Evolutionary conservation across 2,329 filamentous ascomycete species (phyloP).

Genomic region (Hymenoscyphus repandus): DNA sequence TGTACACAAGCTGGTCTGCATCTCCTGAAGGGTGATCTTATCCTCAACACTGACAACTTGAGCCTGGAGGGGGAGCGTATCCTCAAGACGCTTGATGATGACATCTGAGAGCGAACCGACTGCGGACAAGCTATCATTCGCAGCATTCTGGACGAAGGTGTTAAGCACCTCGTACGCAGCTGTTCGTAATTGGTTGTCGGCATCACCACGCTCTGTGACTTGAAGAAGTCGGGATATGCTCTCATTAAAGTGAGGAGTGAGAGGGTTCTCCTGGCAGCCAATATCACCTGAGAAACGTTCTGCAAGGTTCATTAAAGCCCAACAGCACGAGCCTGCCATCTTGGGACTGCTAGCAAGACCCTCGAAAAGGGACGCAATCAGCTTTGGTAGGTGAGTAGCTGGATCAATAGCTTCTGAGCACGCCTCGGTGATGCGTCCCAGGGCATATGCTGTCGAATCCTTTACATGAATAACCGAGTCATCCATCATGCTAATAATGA

Average conservation of each 20-base stretch:
- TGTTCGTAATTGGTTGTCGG: conserved; percentile 84
- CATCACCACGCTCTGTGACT: conserved; percentile 76
- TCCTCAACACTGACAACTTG: conserved; percentile 98
- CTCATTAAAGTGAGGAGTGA: conserved; percentile 89
- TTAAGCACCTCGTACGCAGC: conserved; percentile 97
- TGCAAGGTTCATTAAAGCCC: conserved; percentile 97
- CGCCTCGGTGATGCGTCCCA: conserved; percentile 92
- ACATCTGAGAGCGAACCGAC: conserved; percentile 82
- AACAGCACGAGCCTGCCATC: conserved; percentile 98
- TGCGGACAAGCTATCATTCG: conserved; percentile 74
- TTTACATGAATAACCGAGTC: conserved; percentile 85
- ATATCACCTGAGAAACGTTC: conserved; percentile 89
- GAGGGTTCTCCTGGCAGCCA: conserved; percentile 69
- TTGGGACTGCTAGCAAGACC: conserved; percentile 87
- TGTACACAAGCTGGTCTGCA: conserved; percentile 91
- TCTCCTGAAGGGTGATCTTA: conserved; percentile 90
- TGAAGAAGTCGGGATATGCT: conserved; percentile 81
- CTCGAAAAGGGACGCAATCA: conserved; percentile 85
- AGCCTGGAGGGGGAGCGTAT: conserved; percentile 80
- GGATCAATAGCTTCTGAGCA: conserved; percentile 91
- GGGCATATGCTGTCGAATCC: conserved; percentile 92
- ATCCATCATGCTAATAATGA: conserved; percentile 87
- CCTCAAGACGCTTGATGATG: conserved; percentile 84
- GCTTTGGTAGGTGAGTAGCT: conserved; percentile 69
- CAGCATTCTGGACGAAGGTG: conserved; percentile 86